phyloP scores from a whole-genome alignment of 257 asterid species.

The Forsythia viridissima region DNA sequence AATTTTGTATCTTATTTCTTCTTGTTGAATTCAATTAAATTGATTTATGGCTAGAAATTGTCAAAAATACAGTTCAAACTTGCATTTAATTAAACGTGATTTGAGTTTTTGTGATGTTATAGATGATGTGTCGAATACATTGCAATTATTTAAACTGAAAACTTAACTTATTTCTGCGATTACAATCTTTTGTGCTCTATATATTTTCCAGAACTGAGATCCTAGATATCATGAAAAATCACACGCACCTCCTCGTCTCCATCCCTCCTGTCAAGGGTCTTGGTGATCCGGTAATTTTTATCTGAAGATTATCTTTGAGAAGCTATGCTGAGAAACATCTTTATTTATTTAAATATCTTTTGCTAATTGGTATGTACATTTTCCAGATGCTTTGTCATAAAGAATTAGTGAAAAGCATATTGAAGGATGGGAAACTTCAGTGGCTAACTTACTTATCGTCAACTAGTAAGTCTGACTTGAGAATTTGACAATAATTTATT shows the following conservation, averaged over 20 bases:
- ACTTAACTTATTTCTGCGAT: not conserved
- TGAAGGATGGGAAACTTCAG: conserved; percentile 61
- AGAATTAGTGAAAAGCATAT: conserved; percentile 41
- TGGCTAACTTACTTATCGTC: conserved; percentile 88
- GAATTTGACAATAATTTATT: not conserved
- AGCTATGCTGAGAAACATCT: not conserved
- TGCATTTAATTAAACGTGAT: not conserved
- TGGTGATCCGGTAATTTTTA: conserved; percentile 75
- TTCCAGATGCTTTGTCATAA: conserved; percentile 60
- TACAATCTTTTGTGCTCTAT: not conserved
- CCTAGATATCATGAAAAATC: conserved; percentile 59
- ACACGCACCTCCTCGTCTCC: conserved; percentile 75
- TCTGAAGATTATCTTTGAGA: conserved; percentile 2
- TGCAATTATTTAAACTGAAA: not conserved
- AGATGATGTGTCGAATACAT: not conserved
- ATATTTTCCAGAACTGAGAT: conserved; percentile 60
- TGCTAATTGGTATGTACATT: conserved; percentile 21
- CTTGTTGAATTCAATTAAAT: not conserved
- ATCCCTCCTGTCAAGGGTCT: conserved; percentile 61
- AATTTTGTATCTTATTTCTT: not conserved
- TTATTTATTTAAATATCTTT: not conserved
- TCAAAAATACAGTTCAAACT: not conserved
- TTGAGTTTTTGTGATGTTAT: not conserved
- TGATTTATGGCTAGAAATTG: not conserved
- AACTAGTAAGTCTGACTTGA: conserved; percentile 51